Evolutionary conservation across 2,329 filamentous ascomycete species (phyloP), one percentile per base, ranked within the genome.

Genomic region (Daldinia sp.): DNA sequence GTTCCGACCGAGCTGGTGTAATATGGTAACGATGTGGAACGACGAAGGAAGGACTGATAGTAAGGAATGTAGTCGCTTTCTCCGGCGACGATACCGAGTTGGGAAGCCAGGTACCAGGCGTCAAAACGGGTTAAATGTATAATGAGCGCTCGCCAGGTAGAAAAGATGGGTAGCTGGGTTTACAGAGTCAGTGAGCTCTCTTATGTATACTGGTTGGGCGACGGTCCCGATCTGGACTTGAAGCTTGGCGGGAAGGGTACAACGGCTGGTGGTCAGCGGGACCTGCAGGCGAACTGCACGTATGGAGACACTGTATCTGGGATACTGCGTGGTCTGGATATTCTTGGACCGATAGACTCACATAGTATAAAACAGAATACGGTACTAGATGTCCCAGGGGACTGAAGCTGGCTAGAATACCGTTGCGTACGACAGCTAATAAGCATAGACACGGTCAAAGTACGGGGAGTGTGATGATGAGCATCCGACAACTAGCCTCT

Each of bases 261-360:
- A 30, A 58, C 29, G 52, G 48, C 49, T 35, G 59, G 29, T 59
- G 54, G 63, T 59, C 41, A 30, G 60, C 54, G 52, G 65, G 58
- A 68, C 63, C 63, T 68, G 65, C 65, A 67, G 65, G 39, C 37
- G 39, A 37, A 43, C 32, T 58, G 65, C 62, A 57, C 58, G 15
- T 61, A 54, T 41, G 39, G 59, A 50, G 47, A 30, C 29, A 30
- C 34, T 25, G 34, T 15, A 56, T 56, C 49, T 43, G 52, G 29
- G 10, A 15, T 39, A 8, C 15, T 54, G 30, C 34, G 19, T 53
- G 55, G 25, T 63, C 29, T 52, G 35, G 45, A 53, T 63, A 53
- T 57, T 45, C 37, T 45, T 58, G 32, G 63, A 52, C 60, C 55
- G 50, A 17, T 21, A 41, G 59, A 54, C 21, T 43, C 8, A 39